Evolutionary conservation across 176 grass and related monocot species (phyloP), one percentile per base, ranked within the genome.

Genomic region (Ensete glaucum): DNA sequence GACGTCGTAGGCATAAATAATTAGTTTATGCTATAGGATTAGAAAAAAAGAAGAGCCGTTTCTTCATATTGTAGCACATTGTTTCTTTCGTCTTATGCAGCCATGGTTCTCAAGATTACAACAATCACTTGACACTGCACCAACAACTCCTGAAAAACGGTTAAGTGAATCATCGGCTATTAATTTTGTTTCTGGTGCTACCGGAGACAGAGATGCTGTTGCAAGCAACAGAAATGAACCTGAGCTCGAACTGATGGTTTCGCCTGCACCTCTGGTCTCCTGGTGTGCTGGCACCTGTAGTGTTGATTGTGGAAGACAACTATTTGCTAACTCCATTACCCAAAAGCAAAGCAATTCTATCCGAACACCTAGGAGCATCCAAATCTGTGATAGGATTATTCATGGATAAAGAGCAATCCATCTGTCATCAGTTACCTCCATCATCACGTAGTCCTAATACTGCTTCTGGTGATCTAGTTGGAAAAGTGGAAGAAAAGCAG

Each of bases 271-370:
- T n/a, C 92, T 96, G 26, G 92, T 92, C 55, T 88, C 87, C 13
- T 92, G 89, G 89, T 85, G 87, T 82, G 34, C 78, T 13, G 89
- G 87, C 63, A 43, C 83, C 54, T 96, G 92, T 76, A 85, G 73
- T 54, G 85, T 83, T 20, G 92, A 92, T 53, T 74, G 82, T 50
- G 87, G 83, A 53, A 96, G 88, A 62, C 92, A 92, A 81, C 59
- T 96, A 14, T 96, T 96, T 86, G 16, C 88, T 96, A 77, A 96
- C 92, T 71, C 92, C 92, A 48, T 73, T 96, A 65, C 68, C 87
- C 19, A 73, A 91, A 85, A 52, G 71, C 67, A 84, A 91, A 68
- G 23, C 62, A 23, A 76, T 57, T 81, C 80, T 78, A 13, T 88
- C 80, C 55, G 85, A 72, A 77, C 73, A 58, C 77, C 69, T 63